Conservation (phyloP, 148 eudicot species). For the Rhododendron vialii region DNA sequence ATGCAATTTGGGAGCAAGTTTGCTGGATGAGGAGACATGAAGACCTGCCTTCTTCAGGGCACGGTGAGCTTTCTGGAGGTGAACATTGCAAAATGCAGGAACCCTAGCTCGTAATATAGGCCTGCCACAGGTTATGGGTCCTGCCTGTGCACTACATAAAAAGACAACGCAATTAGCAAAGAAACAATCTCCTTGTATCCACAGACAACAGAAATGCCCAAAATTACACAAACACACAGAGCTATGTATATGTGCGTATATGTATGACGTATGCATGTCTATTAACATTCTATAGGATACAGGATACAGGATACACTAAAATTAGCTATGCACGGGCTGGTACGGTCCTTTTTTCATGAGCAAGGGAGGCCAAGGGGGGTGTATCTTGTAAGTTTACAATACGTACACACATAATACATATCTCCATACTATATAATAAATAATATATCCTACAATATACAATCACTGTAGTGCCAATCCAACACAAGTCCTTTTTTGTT, state of each 20-base stretch:
- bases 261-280: no score
- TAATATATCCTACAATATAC: no score
- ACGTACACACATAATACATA: no score
- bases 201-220: neutral
- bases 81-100: slow-evolving; percentile 39
- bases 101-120: slow-evolving; percentile 40
- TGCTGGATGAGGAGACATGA: slow-evolving; percentile 39
- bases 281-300: no score
- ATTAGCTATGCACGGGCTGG: neutral
- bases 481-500: no score
- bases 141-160: slow-evolving; percentile 38
- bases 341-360: neutral
- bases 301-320: neutral
- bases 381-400: neutral
- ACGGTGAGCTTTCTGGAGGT: slow-evolving; percentile 43
- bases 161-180: slow-evolving; percentile 8
- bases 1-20: slow-evolving; percentile 50
- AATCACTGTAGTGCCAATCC: no score
- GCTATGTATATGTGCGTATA: no score
- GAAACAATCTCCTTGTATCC: slow-evolving; percentile 1
- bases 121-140: slow-evolving; percentile 51
- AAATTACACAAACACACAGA: neutral
- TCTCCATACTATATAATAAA: no score
- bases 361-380: neutral
- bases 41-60: slow-evolving; percentile 52